Base-by-base conservation (phyloP, 495 filamentous ascomycete species). In the Physcia stellaris region DNA sequence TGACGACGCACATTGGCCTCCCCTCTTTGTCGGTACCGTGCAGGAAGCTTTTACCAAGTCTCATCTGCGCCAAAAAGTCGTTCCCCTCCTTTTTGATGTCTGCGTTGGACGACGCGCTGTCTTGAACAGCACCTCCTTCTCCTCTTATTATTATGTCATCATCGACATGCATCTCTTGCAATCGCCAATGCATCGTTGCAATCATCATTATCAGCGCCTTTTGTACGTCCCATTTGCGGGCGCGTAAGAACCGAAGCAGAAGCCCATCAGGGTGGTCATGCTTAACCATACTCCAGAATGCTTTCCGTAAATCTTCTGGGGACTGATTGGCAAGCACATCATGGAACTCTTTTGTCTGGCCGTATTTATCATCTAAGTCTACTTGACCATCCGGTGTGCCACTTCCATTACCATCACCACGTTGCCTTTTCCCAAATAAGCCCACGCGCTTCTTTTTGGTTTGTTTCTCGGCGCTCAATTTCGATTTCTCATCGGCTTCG, bases 251-350 rank as follows among this genome's bases (percentile, higher is more conserved):
- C 20, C 90, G 77, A 37, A 98, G 64, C 10, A 94, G 65, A 19
- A 98, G 66, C 6, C 72, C 78, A 56, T 98, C 90, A 2, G 90
- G 90, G 56, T 95, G 71, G 54, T 98, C 92, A 47, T 86, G 80
- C 63, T 96, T 96, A 24, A 88, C 75, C 90, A 98, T 94, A 41
- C 66, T 71, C 90, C 90, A 98, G 59, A 95, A 85, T 2, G 85
- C 77, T 2, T 68, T 64, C 20, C 90, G 73, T 45, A 98, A 71
- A 35, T 80, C 69, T 47, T 87, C 83, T 2, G 88, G 85, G 3
- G 75, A 62, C 47, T 83, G 68, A 28, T 69, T 79, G 11, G 77
- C 77, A 2, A 96, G 58, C 1, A 84, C 81, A 21, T 85, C 73
- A 45, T 83, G 73, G 57, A 85, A 96, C 17, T 83, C 77, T 63